Base-by-base conservation (phyloP, 1,139 yeast genomes). In the Yamadazyma atmosphaerica region DNA sequence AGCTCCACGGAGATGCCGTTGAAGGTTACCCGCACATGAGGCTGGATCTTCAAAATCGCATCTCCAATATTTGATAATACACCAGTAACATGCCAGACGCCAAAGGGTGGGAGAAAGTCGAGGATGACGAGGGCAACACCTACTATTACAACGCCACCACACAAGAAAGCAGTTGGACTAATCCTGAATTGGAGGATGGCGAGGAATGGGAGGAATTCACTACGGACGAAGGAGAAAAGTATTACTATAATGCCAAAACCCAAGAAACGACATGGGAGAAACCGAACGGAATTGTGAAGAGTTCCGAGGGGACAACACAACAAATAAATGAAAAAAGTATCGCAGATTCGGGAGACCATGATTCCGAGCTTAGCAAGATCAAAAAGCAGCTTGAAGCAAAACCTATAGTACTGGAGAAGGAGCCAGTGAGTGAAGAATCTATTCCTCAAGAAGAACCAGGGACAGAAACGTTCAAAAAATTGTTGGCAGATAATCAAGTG, bases 241-340 rank as follows among this genome's bases (percentile, higher is more conserved):
- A 89, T 59, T 90, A 87, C 65, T 84, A 83, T 59, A 85, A 86
- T 55, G 67, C 69, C 15, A 60, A 61, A 14, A 78, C 90, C 0
- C 77, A 79, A 3, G 82, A 81, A 51, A 83, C 95, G 10, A 81
- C 85, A 0, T 90, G 97, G 97, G 87, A 82, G 18, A 59, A 76
- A 16, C 97, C 97, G 0, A 66, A 55, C 0, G 83, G 65, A 16
- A 57, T 65, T 15, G 29, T 23, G 14, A 18, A 11, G 32, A 14
- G 31, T 40, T 35, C 42, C 25, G 24, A 27, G 10, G 42, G 45
- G 35, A 24, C 40, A 45, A 12, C 44, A 32, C 16, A 7, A 5
- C 26, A 42, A 43, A 3, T 39, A 12, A 15, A 13, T 9, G 22
- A n/a, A n/a, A n/a, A n/a, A n/a, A n/a, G n/a, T n/a, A n/a, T n/a